These are phyloP conservation scores for Dipodascus geniculatus DNA, from an alignment of 805 yeast species.

Conservation along the genomic window DNA sequence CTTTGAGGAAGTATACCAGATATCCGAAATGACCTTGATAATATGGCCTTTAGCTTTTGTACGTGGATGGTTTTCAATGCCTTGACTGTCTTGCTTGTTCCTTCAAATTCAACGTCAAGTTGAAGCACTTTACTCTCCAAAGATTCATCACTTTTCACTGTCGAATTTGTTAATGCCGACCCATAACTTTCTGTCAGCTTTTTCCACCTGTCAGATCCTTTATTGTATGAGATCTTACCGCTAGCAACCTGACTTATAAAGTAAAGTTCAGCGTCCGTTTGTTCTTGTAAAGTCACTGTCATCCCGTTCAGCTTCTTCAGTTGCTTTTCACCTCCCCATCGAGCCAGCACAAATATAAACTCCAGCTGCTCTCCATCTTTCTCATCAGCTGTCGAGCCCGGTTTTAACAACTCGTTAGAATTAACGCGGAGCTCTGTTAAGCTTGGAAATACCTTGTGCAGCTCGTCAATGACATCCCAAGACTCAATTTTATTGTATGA, in stretches of 20 bases:
- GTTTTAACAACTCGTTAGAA: constrained; percentile 38
- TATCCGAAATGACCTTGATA: constrained; percentile 12
- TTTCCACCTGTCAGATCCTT: constrained; percentile 30
- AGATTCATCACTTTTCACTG: constrained; percentile 5
- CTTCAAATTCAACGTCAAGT: constrained; percentile 11
- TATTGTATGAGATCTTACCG: constrained; percentile 15
- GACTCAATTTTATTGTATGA: constrained; percentile 35
- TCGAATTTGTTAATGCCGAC: constrained; percentile 7
- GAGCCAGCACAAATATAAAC: constrained; percentile 31
- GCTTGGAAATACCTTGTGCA: constrained; percentile 30
- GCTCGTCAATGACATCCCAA: constrained; percentile 40
- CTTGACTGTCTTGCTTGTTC: constrained; percentile 6
- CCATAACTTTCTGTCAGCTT: constrained; percentile 30
- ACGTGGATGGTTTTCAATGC: constrained; percentile 25
- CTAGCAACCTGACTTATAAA: constrained; percentile 41
- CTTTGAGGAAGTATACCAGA: background rate
- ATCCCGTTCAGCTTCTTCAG: constrained; percentile 49
- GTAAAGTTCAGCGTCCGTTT: constrained; percentile 57
- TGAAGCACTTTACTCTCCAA: constrained; percentile 13
- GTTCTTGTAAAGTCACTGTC: constrained; percentile 32
- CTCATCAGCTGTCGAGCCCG: constrained; percentile 10
- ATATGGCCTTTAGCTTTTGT: constrained; percentile 26
- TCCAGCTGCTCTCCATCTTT: constrained; percentile 15
- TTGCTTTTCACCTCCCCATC: constrained; percentile 25
- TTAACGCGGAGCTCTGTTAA: constrained; percentile 37